Percentiles rank a stretch among this genome's conserved stretches.
phyloP scores from a whole-genome alignment of 495 filamentous ascomycete genomes.

The Hypomontagnella submonticulosa region DNA sequence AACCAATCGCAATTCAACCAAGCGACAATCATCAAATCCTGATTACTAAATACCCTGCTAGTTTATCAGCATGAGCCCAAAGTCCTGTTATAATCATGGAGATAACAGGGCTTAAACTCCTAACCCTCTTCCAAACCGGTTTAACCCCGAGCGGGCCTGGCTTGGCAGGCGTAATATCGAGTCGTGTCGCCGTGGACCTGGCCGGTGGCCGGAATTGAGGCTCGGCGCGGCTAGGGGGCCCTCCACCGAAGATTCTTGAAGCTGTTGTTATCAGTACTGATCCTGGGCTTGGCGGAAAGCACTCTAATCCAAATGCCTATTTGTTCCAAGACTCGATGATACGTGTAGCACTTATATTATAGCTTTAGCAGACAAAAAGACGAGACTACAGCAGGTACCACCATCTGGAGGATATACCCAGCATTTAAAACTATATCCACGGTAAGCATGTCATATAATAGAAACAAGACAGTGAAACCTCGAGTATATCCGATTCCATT shows the following conservation, averaged over 20 bases:
- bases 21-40: conserved; percentile 5
- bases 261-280: too few species aligned
- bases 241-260: conserved; percentile 5
- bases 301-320: not conserved
- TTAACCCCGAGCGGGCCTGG: conserved; percentile 9
- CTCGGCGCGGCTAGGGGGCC: not conserved
- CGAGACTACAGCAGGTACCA: too few species aligned
- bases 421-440: too few species aligned
- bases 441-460: too few species aligned
- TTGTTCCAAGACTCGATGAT: too few species aligned
- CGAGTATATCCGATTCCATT: conserved; percentile 7
- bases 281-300: conserved; percentile 1
- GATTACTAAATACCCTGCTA: conserved; percentile 7
- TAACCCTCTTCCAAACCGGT: conserved; percentile 2
- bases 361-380: too few species aligned
- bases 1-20: conserved; percentile 1
- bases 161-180: conserved; percentile 26
- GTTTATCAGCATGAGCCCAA: not conserved
- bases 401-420: too few species aligned
- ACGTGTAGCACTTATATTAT: too few species aligned
- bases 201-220: too few species aligned
- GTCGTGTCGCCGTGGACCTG: not conserved
- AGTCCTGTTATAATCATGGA: conserved; percentile 6
- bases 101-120: conserved; percentile 15
- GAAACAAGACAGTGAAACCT: not conserved